Conservation (phyloP, 2,329 filamentous ascomycete species). For the Tetracladium maxilliforme region DNA sequence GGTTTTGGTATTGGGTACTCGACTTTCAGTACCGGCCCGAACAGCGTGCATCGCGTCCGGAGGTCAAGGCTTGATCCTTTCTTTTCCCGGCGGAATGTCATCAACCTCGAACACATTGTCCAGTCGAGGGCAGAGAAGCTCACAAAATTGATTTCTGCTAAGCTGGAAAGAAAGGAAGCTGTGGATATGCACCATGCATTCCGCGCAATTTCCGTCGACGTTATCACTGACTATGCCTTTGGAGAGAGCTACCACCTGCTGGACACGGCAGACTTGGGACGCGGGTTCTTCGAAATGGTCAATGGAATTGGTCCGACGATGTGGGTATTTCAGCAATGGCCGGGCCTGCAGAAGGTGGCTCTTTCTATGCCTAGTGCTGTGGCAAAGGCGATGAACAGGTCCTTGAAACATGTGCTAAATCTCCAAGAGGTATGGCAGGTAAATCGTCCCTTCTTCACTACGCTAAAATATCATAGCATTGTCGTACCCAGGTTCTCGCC, state of each 20-base stretch:
- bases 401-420: constrained; percentile 7
- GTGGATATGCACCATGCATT: constrained; percentile 13
- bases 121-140: constrained; percentile 11
- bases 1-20: constrained; percentile 4
- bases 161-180: too few relatives aligned
- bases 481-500: constrained; percentile 1
- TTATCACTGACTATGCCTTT: constrained; percentile 16
- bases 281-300: constrained; percentile 12
- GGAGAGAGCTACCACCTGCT: constrained; percentile 13
- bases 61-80: constrained; percentile 10
- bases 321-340: constrained; percentile 10
- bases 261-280: constrained; percentile 10
- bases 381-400: constrained; percentile 8
- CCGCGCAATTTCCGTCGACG: constrained; percentile 12
- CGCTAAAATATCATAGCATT: constrained; percentile 1
- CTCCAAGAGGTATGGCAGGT: constrained; percentile 8
- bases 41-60: constrained; percentile 7
- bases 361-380: constrained; percentile 9
- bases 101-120: constrained; percentile 12
- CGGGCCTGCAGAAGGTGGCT: constrained; percentile 6
- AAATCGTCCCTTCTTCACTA: constrained; percentile 2
- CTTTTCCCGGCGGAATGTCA: constrained; percentile 13
- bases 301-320: constrained; percentile 7
- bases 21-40: constrained; percentile 5
- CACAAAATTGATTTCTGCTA: constrained; percentile 3